A percentile compares a stretch with the other conserved stretches of the same genome.
These are phyloP conservation scores for Amanita muscaria DNA, from an alignment of 768 basidiomycete species.

Conservation along the genomic window DNA sequence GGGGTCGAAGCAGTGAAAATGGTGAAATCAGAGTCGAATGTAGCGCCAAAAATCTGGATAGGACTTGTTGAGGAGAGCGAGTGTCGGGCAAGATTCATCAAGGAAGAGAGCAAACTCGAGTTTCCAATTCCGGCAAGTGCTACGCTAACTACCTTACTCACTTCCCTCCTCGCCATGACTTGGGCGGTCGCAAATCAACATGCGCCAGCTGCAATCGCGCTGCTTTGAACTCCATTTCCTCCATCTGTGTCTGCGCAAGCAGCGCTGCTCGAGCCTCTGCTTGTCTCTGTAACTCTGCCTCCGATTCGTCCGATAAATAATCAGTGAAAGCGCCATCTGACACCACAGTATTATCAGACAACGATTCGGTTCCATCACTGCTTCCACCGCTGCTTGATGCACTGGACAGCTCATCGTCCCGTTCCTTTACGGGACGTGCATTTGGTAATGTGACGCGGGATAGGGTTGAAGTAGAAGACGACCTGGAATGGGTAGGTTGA, in stretches of 20 bases:
- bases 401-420: constrained; percentile 29
- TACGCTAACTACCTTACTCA: neutral
- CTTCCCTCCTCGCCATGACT: constrained; percentile 36
- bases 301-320: constrained; percentile 89
- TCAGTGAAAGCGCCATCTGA: constrained; percentile 87
- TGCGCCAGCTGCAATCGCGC: constrained; percentile 70
- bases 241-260: constrained; percentile 70
- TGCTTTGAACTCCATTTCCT: constrained; percentile 75
- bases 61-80: constrained; percentile 72
- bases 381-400: constrained; percentile 56
- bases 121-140: neutral
- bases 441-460: constrained; percentile 19
- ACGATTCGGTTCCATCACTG: constrained; percentile 53
- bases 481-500: neutral
- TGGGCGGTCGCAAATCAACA: constrained; percentile 70
- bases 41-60: constrained; percentile 66
- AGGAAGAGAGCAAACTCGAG: constrained; percentile 4
- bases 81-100: constrained; percentile 84
- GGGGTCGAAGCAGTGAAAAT: constrained; percentile 78
- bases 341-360: constrained; percentile 69
- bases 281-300: constrained; percentile 79
- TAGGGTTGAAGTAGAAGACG: constrained; percentile 11
- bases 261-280: constrained; percentile 73
- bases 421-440: constrained; percentile 21
- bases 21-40: constrained; percentile 70